Conservation (phyloP, 805 yeast genomes). For the Nakazawaea populi region DNA sequence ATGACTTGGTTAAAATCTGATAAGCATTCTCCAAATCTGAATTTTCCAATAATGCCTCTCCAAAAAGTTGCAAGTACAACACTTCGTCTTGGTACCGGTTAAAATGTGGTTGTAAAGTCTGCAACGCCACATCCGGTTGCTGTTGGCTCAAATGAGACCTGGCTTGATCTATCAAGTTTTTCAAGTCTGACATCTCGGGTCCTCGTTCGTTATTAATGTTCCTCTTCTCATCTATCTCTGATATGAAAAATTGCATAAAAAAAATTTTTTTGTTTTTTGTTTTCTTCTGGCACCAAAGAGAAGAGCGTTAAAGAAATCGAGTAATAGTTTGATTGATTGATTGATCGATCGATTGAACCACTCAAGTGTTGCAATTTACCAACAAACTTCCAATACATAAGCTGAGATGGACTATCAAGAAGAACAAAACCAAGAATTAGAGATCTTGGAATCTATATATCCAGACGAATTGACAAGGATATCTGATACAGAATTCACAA, state of each 20-base stretch:
- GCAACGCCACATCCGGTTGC: slow-evolving; percentile 51
- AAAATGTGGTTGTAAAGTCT: slow-evolving; percentile 33
- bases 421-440: slow-evolving; percentile 87
- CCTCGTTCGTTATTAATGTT: not conserved
- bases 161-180: slow-evolving; percentile 26
- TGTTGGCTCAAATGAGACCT: slow-evolving; percentile 38
- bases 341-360: too few species aligned
- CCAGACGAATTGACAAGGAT: slow-evolving; percentile 75
- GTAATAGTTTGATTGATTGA: too few species aligned
- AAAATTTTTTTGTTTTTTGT: not conserved
- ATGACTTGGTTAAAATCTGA: slow-evolving; percentile 49
- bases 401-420: slow-evolving; percentile 62
- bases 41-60: slow-evolving; percentile 74
- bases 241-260: too few species aligned
- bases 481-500: slow-evolving; percentile 44
- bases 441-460: slow-evolving; percentile 83
- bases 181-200: slow-evolving; percentile 5
- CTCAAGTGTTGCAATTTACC: too few species aligned
- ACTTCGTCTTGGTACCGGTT: slow-evolving; percentile 35
- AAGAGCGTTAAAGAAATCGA: not conserved
- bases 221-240: too few species aligned
- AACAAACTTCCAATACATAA: too few species aligned
- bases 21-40: slow-evolving; percentile 80
- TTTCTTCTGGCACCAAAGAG: not conserved
- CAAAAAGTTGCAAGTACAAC: slow-evolving; percentile 48